phyloP scores from a whole-genome alignment of 2,329 filamentous ascomycete species.

The Thermoascus crustaceus region DNA sequence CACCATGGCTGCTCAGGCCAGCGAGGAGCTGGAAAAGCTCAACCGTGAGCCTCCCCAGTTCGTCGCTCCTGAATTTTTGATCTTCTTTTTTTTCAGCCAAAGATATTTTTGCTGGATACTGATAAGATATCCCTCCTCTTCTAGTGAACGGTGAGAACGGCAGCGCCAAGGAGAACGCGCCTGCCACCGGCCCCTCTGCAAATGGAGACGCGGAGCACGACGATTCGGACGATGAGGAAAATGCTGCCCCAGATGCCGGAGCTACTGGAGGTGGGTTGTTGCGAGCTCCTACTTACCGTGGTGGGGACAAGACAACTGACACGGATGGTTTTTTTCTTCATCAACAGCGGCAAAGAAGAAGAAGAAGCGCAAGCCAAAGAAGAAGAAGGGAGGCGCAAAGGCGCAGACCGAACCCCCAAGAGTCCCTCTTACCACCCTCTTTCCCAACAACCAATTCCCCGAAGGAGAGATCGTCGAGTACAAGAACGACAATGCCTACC shows the following conservation, averaged over 20 bases:
- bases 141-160: slow-evolving; percentile 33
- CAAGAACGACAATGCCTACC: slow-evolving; percentile 64
- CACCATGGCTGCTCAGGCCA: slow-evolving; percentile 36
- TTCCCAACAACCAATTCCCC: slow-evolving; percentile 64
- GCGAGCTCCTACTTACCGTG: slow-evolving; percentile 2
- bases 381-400: slow-evolving; percentile 54
- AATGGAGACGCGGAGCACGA: slow-evolving; percentile 46
- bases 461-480: slow-evolving; percentile 74
- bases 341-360: slow-evolving; percentile 57
- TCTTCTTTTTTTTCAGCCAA: slow-evolving; percentile 2
- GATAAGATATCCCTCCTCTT: slow-evolving; percentile 12
- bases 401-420: slow-evolving; percentile 70
- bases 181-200: slow-evolving; percentile 25
- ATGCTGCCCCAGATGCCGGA: slow-evolving; percentile 30
- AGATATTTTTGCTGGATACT: slow-evolving; percentile 8
- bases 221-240: slow-evolving; percentile 46
- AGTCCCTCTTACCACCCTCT: slow-evolving; percentile 64
- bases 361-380: slow-evolving; percentile 73
- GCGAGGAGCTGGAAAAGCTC: slow-evolving; percentile 34
- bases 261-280: slow-evolving; percentile 26
- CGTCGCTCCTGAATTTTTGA: slow-evolving; percentile 1
- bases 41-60: slow-evolving; percentile 23
- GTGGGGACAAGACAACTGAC: slow-evolving; percentile 1
- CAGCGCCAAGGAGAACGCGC: slow-evolving; percentile 25
- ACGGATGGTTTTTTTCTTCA: slow-evolving; percentile 7